These are phyloP conservation scores for Cladobotryum protrusum DNA, from an alignment of 2,329 filamentous ascomycete genomes.

Conservation along the genomic window DNA sequence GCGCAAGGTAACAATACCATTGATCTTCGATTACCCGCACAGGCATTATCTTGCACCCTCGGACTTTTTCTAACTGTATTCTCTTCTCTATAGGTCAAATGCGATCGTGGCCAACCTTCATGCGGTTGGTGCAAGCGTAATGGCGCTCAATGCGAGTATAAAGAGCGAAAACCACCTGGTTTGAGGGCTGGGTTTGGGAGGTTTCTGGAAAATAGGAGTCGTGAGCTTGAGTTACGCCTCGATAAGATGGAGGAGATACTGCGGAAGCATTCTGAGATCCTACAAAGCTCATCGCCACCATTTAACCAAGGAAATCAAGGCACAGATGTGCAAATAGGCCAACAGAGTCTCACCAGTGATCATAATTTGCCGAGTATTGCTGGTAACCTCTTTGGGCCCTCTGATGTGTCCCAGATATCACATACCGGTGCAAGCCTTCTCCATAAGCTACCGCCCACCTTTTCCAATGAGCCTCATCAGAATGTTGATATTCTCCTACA, in stretches of 20 bases:
- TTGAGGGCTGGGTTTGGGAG: constrained; percentile 63
- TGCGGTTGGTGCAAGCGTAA: constrained; percentile 64
- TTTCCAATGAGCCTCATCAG: background rate
- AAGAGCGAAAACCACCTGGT: constrained; percentile 62
- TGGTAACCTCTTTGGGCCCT: constrained; percentile 40
- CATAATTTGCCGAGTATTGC: constrained; percentile 49
- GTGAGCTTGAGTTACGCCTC: constrained; percentile 25
- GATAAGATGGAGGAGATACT: constrained; percentile 64
- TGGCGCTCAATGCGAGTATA: constrained; percentile 58
- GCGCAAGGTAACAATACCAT: constrained; percentile 55
- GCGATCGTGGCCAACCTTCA: constrained; percentile 67
- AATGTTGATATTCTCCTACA: background rate
- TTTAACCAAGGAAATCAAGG: constrained; percentile 25
- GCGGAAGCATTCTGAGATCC: constrained; percentile 58
- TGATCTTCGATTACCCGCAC: background rate
- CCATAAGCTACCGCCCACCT: background rate
- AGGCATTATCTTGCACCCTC: background rate
- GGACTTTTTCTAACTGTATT: constrained; percentile 10
- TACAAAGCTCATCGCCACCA: constrained; percentile 48
- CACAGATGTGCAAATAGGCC: constrained; percentile 43
- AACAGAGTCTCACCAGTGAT: constrained; percentile 47
- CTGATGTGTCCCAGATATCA: constrained; percentile 45
- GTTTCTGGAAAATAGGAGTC: constrained; percentile 60
- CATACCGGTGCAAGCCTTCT: constrained; percentile 51
- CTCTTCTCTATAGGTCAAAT: constrained; percentile 55